Percentiles rank a stretch among this genome's conserved stretches.
These are phyloP conservation scores for Candida methanosorbosa DNA, from an alignment of 805 yeast species.

Conservation along the genomic window DNA sequence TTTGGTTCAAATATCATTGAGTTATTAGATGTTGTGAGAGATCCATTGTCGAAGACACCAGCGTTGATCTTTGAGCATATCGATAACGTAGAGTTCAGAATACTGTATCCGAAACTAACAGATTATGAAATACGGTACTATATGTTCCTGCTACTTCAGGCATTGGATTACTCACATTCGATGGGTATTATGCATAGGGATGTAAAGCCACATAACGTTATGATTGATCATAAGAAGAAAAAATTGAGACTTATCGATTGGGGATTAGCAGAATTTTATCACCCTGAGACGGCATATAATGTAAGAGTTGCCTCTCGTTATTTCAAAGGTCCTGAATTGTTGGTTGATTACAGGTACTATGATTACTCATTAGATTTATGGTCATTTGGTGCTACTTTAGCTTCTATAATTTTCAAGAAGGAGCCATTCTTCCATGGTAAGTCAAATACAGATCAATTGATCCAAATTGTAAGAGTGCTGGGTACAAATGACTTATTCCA, in stretches of 20 bases:
- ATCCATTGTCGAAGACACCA: slow-evolving; percentile 77
- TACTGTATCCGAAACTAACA: slow-evolving; percentile 72
- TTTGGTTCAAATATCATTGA: slow-evolving; percentile 78
- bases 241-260: slow-evolving; percentile 77
- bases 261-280: slow-evolving; percentile 93
- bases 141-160: slow-evolving; percentile 73
- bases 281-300: slow-evolving; percentile 81
- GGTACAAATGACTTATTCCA: slow-evolving; percentile 71
- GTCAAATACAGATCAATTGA: slow-evolving; percentile 85
- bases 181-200: slow-evolving; percentile 95
- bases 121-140: slow-evolving; percentile 73
- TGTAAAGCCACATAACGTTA: slow-evolving; percentile 88
- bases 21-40: slow-evolving; percentile 79
- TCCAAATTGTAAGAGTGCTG: slow-evolving; percentile 79
- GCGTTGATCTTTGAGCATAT: slow-evolving; percentile 82
- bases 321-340: slow-evolving; percentile 86
- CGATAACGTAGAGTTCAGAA: slow-evolving; percentile 78
- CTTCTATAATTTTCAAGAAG: slow-evolving; percentile 77
- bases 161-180: slow-evolving; percentile 83
- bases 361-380: slow-evolving; percentile 86
- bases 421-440: slow-evolving; percentile 93
- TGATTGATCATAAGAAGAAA: slow-evolving; percentile 71
- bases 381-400: slow-evolving; percentile 90
- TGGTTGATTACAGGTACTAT: slow-evolving; percentile 74
- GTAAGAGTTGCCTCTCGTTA: slow-evolving; percentile 89